Base-by-base conservation (phyloP, 306 rosid genomes). In the Sesbania bispinosa region DNA sequence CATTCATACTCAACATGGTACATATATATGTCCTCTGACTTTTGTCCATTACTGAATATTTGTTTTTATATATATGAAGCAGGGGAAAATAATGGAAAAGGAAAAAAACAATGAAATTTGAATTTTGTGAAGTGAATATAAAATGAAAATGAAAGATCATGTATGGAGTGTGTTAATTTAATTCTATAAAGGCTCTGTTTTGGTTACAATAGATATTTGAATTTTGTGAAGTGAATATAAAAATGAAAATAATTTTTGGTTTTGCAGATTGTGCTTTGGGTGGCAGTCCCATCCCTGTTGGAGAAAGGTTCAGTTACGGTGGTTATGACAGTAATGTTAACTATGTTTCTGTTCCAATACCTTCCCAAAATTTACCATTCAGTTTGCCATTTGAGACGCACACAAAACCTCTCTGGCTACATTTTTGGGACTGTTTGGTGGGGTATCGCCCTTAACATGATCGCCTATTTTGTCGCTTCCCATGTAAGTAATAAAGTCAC, bases 371-470 rank as follows among this genome's bases (percentile, higher is more conserved):
- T 92, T 14, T 92, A 86, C 59, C 96, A 92, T 65, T 85, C 98
- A 0, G 90, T 89, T 7, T 85, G 95, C 64, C 88, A 88, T 39
- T 50, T 92, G 5, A 86, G 98, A 18, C 89, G 96, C 52, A 83
- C 89, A 74, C 98, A 92, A 73, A 92, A 86, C 59, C 87, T 88
- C 41, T 89, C 96, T 3, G 98, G 96, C 66, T 89, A 83, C 80
- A 88, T 92, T 30, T 92, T 92, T 26, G 95, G 98, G 48, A 92
- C 98, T 1, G 92, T 89, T 63, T 92, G 98, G 98, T n/a, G n/a
- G 98, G 98, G 98, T 32, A 92, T 92, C n/a, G 98, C 98, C 15
- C 96, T 92, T 68, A 92, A 92, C 81, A 75, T 92, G 89, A 92
- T 92, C 48, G 98, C 90, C 0, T 92, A 92, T 48, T 92, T 92